Base-by-base conservation (phyloP, 2,329 filamentous ascomycete species). In the Chaetomium sp. region DNA sequence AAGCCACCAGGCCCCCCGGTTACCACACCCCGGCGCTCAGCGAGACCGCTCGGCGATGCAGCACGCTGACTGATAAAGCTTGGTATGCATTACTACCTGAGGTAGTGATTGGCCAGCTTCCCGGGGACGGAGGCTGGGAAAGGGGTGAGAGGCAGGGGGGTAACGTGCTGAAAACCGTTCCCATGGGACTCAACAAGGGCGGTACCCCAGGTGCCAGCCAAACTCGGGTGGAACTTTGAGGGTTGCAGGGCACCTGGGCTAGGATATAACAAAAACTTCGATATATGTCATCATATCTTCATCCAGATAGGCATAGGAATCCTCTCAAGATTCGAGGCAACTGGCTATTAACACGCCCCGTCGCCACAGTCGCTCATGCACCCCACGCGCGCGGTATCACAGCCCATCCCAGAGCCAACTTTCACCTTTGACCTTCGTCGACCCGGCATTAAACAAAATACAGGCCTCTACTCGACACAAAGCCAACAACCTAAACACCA, bases 391-490 rank as follows among this genome's bases (percentile, higher is more conserved):
- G 42, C 53, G 60, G 53, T 62, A 55, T 62, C 60, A 62, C 38
- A 49, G 29, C 25, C 53, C 45, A 51, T 38, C 54, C 47, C 54
- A 33, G n/a, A 58, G 33, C 47, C 16, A 55, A 31, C 45, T 51
- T 57, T 57, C 54, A 57, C 54, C 54, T 51, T 29, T 8, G 31
- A 35, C 35, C 19, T 47, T 47, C 54, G n/a, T 54, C 31, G 25
- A 58, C 47, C 61, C 47, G 51, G 31, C 61, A 60, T 60, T 60
- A 64, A 51, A 49, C 38, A 64, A 42, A 50, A 64, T 49, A 64
- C 57, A 64, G 33, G 51, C 45, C 57, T 64, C 62, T 64, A 64
- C 62, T 64, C 57, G 57, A 64, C 62, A 64, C 57, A 64, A 64
- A 38, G 55, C 51, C 19, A 23, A 49, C 42, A 45, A 31, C 62